Conservation (phyloP, 257 asterid genomes). For the Fraxinus pennsylvanica region DNA sequence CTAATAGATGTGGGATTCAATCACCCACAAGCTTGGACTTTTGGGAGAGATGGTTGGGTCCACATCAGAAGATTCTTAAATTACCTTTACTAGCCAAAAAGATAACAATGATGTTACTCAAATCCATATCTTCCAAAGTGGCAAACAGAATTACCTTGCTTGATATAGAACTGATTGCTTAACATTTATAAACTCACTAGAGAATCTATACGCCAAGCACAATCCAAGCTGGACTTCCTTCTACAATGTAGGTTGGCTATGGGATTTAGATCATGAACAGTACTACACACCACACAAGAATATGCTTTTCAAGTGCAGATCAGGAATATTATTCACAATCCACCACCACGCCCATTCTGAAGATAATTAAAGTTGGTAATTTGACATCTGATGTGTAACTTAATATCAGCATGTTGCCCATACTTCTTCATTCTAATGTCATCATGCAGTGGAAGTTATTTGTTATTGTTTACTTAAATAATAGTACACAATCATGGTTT, state of each 20-base stretch:
- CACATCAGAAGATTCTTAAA: not conserved
- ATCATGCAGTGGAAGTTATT: constrained; percentile 14
- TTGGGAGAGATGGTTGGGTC: too few relatives aligned
- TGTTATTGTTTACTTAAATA: not conserved
- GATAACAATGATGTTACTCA: not conserved
- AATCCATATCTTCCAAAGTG: constrained; percentile 8
- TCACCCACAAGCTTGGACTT: too few relatives aligned
- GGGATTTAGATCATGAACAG: constrained; percentile 8
- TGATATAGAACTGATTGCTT: not conserved
- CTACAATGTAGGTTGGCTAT: not conserved
- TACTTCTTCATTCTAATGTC: not conserved
- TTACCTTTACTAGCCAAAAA: not conserved
- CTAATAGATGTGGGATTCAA: too few relatives aligned
- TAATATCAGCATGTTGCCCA: constrained; percentile 13
- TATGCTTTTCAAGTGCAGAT: constrained; percentile 12
- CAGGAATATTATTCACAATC: constrained; percentile 8
- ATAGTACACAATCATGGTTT: not conserved
- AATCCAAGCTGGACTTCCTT: not conserved
- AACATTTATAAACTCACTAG: not conserved
- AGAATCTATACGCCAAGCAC: not conserved
- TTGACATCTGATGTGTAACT: constrained; percentile 7
- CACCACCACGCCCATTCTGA: constrained; percentile 1
- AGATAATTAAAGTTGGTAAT: not conserved
- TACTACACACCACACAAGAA: not conserved
- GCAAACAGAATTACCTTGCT: not conserved